Evolutionary conservation across 306 rosid species (phyloP).

Genomic region (Astragalus membranaceus): DNA sequence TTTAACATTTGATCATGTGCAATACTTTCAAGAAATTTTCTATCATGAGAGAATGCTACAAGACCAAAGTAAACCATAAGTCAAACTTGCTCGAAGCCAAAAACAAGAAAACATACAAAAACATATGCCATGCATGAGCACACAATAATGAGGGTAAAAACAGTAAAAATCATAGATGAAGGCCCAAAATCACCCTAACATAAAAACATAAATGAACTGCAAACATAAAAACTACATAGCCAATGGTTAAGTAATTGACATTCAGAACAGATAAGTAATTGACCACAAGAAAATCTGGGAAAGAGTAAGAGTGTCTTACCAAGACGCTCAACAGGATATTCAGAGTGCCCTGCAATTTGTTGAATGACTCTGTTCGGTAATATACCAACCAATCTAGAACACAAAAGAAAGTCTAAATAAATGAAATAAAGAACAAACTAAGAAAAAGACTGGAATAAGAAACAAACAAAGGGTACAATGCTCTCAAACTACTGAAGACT

Average conservation of each 20-base stretch:
- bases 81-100: too few relatives aligned
- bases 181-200: background rate
- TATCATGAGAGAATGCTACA: slow-evolving; percentile 74
- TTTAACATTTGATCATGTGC: slow-evolving; percentile 71
- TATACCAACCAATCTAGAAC: slow-evolving; percentile 66
- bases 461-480: background rate
- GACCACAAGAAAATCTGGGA: background rate
- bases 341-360: slow-evolving; percentile 88
- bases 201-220: background rate
- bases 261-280: background rate
- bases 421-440: background rate
- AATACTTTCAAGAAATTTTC: slow-evolving; percentile 76
- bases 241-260: background rate
- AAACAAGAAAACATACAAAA: too few relatives aligned
- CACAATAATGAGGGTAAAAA: slow-evolving; percentile 7
- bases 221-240: background rate
- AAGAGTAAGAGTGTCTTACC: slow-evolving; percentile 41
- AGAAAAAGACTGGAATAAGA: slow-evolving; percentile 2
- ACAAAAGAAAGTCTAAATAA: background rate
- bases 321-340: slow-evolving; percentile 87
- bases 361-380: slow-evolving; percentile 83
- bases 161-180: background rate
- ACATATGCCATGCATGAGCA: background rate
- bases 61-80: background rate
- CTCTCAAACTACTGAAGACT: slow-evolving; percentile 30